Percentiles rank a stretch among this genome's conserved stretches.
Conservation (phyloP, 2,329 filamentous ascomycete species). For the Grosmannia clavigera region DNA sequence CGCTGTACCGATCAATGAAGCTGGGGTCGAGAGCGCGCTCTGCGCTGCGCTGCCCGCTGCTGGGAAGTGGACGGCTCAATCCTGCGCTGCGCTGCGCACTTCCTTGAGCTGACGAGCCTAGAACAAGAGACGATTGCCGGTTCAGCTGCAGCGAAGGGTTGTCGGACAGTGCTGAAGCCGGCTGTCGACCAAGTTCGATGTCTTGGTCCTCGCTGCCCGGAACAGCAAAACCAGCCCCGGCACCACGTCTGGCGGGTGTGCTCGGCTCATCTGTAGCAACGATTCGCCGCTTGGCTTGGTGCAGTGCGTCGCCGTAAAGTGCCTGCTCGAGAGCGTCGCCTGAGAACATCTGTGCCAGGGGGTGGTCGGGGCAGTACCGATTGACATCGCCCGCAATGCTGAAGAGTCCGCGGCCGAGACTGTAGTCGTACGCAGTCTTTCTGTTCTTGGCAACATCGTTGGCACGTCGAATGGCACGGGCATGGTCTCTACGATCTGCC, state of each 20-base stretch:
- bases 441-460: slow-evolving; percentile 1
- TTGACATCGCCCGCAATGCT: slow-evolving; percentile 6
- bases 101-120: slow-evolving; percentile 29
- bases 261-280: slow-evolving; percentile 1
- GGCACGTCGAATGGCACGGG: slow-evolving; percentile 2
- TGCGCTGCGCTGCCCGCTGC: slow-evolving; percentile 17
- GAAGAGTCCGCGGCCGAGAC: slow-evolving; percentile 13
- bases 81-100: slow-evolving; percentile 12
- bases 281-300: slow-evolving; percentile 6
- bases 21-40: slow-evolving; percentile 8
- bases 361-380: slow-evolving; percentile 2
- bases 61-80: slow-evolving; percentile 22
- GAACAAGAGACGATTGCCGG: slow-evolving; percentile 32
- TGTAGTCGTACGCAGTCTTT: slow-evolving; percentile 7
- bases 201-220: slow-evolving; percentile 14
- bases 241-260: slow-evolving; percentile 6
- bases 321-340: slow-evolving; percentile 6
- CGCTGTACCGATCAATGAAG: slow-evolving; percentile 13
- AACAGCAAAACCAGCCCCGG: background rate
- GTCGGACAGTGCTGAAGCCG: slow-evolving; percentile 52
- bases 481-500: slow-evolving; percentile 3
- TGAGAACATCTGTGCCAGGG: slow-evolving; percentile 7
- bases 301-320: slow-evolving; percentile 7
- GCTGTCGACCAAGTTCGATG: slow-evolving; percentile 57
- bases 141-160: slow-evolving; percentile 40